Percentiles rank a stretch among this genome's conserved stretches.
Conservation (phyloP, 257 asterid species). For the Gardenia jasminoides region DNA sequence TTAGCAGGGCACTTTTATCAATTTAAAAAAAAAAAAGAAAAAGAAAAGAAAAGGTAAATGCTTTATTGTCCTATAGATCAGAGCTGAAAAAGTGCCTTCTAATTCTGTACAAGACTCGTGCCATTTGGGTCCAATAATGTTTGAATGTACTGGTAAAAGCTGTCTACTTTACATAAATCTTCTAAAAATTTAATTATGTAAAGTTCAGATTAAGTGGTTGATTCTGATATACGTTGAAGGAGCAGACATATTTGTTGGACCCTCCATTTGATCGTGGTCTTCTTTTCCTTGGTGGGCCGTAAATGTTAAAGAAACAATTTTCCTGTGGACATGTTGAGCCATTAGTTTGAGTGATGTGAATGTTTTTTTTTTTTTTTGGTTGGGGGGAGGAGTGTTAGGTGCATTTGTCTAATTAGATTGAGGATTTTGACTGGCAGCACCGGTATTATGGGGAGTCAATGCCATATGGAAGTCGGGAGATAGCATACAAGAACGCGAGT, state of each 20-base stretch:
- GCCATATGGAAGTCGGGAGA: constrained; percentile 73
- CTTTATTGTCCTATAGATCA: too few species aligned
- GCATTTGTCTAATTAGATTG: not conserved
- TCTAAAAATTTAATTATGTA: not conserved
- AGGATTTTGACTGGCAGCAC: constrained; percentile 57
- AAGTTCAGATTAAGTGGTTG: not conserved
- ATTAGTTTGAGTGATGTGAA: not conserved
- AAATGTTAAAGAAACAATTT: not conserved
- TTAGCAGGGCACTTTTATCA: too few species aligned
- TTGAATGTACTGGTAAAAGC: too few species aligned
- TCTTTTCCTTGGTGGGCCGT: not conserved
- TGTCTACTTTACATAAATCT: not conserved
- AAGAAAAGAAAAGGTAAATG: too few species aligned
- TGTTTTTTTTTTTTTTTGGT: too few species aligned
- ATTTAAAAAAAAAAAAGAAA: too few species aligned
- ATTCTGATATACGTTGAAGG: too few species aligned
- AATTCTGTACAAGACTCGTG: too few species aligned
- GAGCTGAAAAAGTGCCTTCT: too few species aligned
- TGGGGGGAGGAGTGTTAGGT: not conserved
- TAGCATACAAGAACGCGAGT: constrained; percentile 67
- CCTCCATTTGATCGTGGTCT: not conserved
- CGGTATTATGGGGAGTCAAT: constrained; percentile 91
- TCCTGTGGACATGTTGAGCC: too few species aligned
- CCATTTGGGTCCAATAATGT: too few species aligned
- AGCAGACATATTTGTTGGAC: too few species aligned